A percentile compares a stretch with the other conserved stretches of the same genome.
These are phyloP conservation scores for Pseudodiploospora longispora DNA, from an alignment of 2,329 filamentous ascomycete genomes.

Conservation along the genomic window DNA sequence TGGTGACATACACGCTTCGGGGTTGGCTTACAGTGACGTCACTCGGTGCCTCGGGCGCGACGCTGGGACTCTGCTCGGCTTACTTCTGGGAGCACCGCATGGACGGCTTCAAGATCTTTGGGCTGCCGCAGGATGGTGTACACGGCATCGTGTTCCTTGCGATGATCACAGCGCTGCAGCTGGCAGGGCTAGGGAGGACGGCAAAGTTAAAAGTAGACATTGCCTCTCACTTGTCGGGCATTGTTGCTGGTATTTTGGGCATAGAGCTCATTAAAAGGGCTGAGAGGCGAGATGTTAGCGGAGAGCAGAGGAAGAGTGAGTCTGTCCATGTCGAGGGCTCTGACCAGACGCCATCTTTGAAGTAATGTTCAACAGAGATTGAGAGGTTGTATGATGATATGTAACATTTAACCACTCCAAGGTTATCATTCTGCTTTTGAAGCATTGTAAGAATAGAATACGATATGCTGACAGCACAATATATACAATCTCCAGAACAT, in stretches of 20 bases:
- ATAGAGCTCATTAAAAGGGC: slow-evolving; percentile 24
- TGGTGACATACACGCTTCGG: slow-evolving; percentile 41
- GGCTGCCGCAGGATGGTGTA: slow-evolving; percentile 49
- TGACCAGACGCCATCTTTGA: no score
- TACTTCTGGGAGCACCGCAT: slow-evolving; percentile 53
- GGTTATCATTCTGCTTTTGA: no score
- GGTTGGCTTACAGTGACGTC: slow-evolving; percentile 41
- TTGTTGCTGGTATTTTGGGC: slow-evolving; percentile 38
- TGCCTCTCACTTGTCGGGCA: slow-evolving; percentile 44
- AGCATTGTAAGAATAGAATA: no score
- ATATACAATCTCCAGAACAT: no score
- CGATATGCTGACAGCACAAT: no score
- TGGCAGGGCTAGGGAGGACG: slow-evolving; percentile 38
- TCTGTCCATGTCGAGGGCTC: no score
- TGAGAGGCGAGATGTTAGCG: slow-evolving; percentile 7
- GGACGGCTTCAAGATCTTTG: slow-evolving; percentile 50
- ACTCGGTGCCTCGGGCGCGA: slow-evolving; percentile 59
- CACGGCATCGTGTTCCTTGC: slow-evolving; percentile 47
- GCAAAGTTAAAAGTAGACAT: slow-evolving; percentile 38
- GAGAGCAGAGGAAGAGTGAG: slow-evolving; percentile 10
- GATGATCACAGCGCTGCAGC: slow-evolving; percentile 41
- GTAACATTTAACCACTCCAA: no score
- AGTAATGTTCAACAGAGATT: no score
- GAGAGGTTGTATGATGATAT: no score
- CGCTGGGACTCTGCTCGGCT: slow-evolving; percentile 52